Base-by-base conservation (phyloP, 208 protist genomes). In the Angomonas desouzai region DNA sequence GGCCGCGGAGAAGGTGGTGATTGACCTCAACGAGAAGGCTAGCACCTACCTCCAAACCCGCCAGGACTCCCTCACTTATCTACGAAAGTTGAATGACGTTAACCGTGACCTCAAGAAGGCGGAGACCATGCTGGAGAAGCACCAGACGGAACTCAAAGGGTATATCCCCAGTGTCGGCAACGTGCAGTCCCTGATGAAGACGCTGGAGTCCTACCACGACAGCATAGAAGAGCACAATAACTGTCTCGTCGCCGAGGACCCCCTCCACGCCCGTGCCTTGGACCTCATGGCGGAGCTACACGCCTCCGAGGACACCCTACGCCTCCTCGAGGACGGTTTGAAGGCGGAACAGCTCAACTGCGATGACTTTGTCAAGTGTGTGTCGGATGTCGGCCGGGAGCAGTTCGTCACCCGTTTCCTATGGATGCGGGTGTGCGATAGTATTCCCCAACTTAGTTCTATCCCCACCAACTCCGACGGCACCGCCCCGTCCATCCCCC, bases 301-400 rank as follows among this genome's bases (percentile, higher is more conserved):
- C 62, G 83, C 85, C 43, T 72, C 68, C 0, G 81, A 91, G 51
- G 89, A 92, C 61, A 68, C 69, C 7, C 63, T 92, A 13, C 43
- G 72, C 23, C 68, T 95, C 27, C 72, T 92, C 3, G 84, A 95
- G 53, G 72, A 85, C 20, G 74, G 74, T 1, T 76, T 95, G 1
- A 74, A 78, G 59, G 38, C 56, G 0, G 85, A 87, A 47, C 57
- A 84, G 32, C 47, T 95, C 7, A 76, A 74, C 25, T 87, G 78
- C 51, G 85, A 95, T 30, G 85, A 91, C 55, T 95, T 91, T 62
- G 77, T 95, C 3, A 82, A 86, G 62, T 67, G 67, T 25, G 81
- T 95, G 22, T 86, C 81, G 1, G 81, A 91, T 61, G 72, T 87
- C 22, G 83, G 81, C 2, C 74, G 89, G 6, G 64, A 83, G n/a